Evolutionary conservation across 495 filamentous ascomycete species (phyloP).

Genomic region (Sabuloglossum arenarium): DNA sequence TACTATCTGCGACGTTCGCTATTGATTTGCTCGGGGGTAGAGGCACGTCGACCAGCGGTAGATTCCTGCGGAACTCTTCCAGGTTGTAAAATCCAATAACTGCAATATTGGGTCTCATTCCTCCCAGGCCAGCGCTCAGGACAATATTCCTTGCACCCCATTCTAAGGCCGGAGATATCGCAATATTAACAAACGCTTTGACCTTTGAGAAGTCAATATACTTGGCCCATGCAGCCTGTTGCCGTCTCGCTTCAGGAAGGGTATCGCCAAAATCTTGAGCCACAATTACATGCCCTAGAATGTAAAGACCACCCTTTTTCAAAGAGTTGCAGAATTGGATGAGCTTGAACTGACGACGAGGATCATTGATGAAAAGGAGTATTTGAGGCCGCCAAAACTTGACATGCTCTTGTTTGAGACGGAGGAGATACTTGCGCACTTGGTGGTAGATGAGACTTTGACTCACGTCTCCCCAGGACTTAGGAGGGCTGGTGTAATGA

Average conservation of each 20-base stretch:
- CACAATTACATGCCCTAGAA: conserved; percentile 73
- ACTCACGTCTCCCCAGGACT: conserved; percentile 77
- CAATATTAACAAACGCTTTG: conserved; percentile 75
- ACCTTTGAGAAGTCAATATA: conserved; percentile 73
- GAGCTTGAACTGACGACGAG: conserved; percentile 53
- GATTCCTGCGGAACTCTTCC: conserved; percentile 40
- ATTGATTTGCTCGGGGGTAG: conserved; percentile 7
- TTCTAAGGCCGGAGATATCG: conserved; percentile 59
- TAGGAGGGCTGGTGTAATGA: conserved; percentile 67
- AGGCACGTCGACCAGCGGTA: conserved; percentile 28
- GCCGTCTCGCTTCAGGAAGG: conserved; percentile 60
- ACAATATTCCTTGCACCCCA: conserved; percentile 75
- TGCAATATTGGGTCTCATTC: conserved; percentile 79
- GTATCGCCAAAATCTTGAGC: conserved; percentile 59
- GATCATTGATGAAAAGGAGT: conserved; percentile 63
- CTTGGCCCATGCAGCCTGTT: conserved; percentile 66
- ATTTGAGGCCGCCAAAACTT: conserved; percentile 86
- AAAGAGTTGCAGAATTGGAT: conserved; percentile 84
- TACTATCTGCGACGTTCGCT: not conserved
- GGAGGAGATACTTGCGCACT: conserved; percentile 69
- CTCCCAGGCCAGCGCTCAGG: conserved; percentile 63
- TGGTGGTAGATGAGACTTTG: conserved; percentile 84
- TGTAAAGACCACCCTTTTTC: conserved; percentile 73
- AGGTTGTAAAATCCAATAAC: conserved; percentile 56
- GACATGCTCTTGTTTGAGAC: conserved; percentile 70